Evolutionary conservation across 768 basidiomycete genomes (phyloP).

Genomic region (Piloderma croceum): DNA sequence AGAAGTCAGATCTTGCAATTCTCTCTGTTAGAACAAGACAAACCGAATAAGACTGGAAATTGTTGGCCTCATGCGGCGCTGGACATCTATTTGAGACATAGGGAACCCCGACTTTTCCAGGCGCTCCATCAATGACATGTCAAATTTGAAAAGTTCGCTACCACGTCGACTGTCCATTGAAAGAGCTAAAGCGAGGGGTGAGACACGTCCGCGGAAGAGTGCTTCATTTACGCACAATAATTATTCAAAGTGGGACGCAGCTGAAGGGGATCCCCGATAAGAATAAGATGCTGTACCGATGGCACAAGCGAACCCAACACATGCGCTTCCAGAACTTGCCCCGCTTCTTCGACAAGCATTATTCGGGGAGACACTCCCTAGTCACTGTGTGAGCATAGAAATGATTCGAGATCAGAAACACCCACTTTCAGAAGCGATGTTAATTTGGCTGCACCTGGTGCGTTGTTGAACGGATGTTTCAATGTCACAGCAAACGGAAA

Average conservation of each 20-base stretch:
- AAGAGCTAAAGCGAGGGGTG: conserved; percentile 37
- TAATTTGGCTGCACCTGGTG: conserved; percentile 62
- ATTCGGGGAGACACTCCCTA: conserved; percentile 58
- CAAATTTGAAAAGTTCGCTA: conserved; percentile 52
- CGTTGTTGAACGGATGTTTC: neutral
- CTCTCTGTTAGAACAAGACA: conserved; percentile 5
- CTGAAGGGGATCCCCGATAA: conserved; percentile 78
- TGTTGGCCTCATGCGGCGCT: conserved; percentile 68
- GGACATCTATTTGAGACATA: conserved; percentile 69
- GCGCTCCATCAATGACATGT: conserved; percentile 74
- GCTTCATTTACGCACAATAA: conserved; percentile 48
- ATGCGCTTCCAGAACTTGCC: conserved; percentile 78
- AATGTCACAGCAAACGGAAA: neutral
- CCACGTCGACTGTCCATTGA: conserved; percentile 66
- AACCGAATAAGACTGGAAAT: conserved; percentile 62
- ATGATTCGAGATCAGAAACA: too few relatives aligned
- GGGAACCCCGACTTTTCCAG: conserved; percentile 48
- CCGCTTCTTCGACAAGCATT: conserved; percentile 74
- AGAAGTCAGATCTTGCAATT: conserved; percentile 2
- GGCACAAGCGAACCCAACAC: conserved; percentile 58
- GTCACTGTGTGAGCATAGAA: neutral
- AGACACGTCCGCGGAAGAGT: conserved; percentile 1
- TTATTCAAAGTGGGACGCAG: conserved; percentile 64
- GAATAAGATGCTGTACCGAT: conserved; percentile 66
- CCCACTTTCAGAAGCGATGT: conserved; percentile 50